Evolutionary conservation across 2,329 filamentous ascomycete species (phyloP).

Genomic region (Kalmusia sp.): DNA sequence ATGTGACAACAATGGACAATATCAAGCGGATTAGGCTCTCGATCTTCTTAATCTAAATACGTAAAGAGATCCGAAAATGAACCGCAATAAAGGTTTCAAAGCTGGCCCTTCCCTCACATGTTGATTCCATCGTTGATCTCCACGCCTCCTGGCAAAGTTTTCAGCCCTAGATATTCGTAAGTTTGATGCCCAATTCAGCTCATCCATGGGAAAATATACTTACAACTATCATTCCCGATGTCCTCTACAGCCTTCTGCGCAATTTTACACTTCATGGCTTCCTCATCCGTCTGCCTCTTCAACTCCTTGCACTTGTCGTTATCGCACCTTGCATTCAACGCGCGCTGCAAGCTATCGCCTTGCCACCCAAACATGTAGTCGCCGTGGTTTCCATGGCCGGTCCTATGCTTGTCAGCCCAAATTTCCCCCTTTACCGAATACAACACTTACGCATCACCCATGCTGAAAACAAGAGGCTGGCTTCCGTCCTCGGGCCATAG

Average conservation of each 20-base stretch:
- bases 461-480: constrained; percentile 39
- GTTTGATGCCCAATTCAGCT: not conserved
- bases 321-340: constrained; percentile 34
- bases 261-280: constrained; percentile 36
- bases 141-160: constrained; percentile 27
- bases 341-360: constrained; percentile 37
- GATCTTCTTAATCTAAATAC: too few relatives aligned
- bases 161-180: constrained; percentile 19
- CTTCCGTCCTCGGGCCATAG: constrained; percentile 34
- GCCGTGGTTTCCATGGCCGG: constrained; percentile 34
- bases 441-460: constrained; percentile 38
- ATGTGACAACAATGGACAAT: not conserved
- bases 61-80: too few relatives aligned
- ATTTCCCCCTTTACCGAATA: not conserved
- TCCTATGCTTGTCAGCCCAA: constrained; percentile 21
- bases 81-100: too few relatives aligned
- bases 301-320: constrained; percentile 35
- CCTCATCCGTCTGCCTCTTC: constrained; percentile 32
- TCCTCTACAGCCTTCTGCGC: constrained; percentile 38
- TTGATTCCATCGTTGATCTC: constrained; percentile 25
- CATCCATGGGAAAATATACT: too few relatives aligned
- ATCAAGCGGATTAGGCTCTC: not conserved
- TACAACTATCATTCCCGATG: constrained; percentile 28
- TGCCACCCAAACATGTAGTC: constrained; percentile 39
- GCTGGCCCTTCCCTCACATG: not conserved